A percentile compares a stretch with the other conserved stretches of the same genome.
Evolutionary conservation across 768 basidiomycete genomes (phyloP).

Genomic region (Suillus lakei): DNA sequence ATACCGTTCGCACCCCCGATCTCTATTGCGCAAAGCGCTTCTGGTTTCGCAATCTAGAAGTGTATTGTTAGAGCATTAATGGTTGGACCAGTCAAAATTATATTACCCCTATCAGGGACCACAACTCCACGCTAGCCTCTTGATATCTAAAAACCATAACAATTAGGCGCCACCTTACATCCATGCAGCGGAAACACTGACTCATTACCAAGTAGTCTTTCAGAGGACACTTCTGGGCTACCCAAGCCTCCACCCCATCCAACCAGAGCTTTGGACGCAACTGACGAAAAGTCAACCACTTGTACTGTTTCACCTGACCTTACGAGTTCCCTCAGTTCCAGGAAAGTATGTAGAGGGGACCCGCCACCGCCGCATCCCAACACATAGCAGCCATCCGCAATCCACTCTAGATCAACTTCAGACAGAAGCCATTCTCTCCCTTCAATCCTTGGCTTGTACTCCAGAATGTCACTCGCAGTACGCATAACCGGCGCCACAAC

Average conservation of each 20-base stretch:
- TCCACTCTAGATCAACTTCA: conserved; percentile 58
- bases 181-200: conserved; percentile 16
- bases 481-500: conserved; percentile 21
- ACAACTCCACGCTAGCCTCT: conserved; percentile 36
- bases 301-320: conserved; percentile 51
- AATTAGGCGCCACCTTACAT: background rate
- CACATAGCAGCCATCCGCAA: conserved; percentile 65
- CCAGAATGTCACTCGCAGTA: conserved; percentile 31
- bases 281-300: conserved; percentile 48
- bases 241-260: conserved; percentile 49
- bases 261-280: conserved; percentile 47
- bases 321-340: conserved; percentile 56
- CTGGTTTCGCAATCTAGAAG: conserved; percentile 35
- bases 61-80: conserved; percentile 6
- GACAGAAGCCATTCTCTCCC: conserved; percentile 48
- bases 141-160: conserved; percentile 30
- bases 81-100: background rate
- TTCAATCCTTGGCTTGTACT: conserved; percentile 45
- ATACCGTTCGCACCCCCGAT: conserved; percentile 53
- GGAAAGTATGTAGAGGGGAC: conserved; percentile 54
- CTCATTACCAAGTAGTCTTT: conserved; percentile 44
- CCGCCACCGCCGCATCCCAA: conserved; percentile 71
- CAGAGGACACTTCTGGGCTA: conserved; percentile 43
- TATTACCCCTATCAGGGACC: conserved; percentile 32
- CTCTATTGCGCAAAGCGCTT: conserved; percentile 41